Conservation (phyloP, 2,329 filamentous ascomycete species). For the Claviceps humidiphila region DNA sequence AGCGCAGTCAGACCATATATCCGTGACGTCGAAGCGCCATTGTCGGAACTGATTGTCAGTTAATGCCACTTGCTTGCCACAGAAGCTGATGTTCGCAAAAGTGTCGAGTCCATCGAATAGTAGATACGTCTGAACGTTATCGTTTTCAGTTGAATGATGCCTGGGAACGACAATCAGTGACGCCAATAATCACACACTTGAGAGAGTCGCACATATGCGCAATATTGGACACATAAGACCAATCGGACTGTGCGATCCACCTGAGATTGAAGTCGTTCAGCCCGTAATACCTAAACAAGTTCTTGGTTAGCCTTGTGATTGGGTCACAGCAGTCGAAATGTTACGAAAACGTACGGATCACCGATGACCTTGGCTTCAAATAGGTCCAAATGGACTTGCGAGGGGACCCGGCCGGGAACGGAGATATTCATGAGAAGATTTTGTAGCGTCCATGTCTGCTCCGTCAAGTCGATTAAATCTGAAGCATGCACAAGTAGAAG, state of each 20-base stretch:
- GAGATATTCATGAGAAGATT: constrained; percentile 11
- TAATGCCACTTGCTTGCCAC: constrained; percentile 36
- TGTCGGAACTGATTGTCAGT: constrained; percentile 52
- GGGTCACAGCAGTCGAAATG: background rate
- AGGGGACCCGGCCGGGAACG: constrained; percentile 41
- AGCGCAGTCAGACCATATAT: constrained; percentile 19
- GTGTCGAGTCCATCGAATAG: constrained; percentile 51
- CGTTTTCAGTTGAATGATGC: constrained; percentile 12
- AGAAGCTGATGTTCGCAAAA: constrained; percentile 42
- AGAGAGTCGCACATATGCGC: constrained; percentile 20
- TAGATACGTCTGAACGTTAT: constrained; percentile 32
- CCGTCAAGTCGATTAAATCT: constrained; percentile 1
- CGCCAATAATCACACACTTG: background rate
- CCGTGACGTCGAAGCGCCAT: constrained; percentile 44
- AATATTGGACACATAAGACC: constrained; percentile 45
- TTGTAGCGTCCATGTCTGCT: constrained; percentile 5
- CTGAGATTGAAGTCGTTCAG: constrained; percentile 46
- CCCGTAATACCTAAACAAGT: constrained; percentile 28
- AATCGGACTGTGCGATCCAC: constrained; percentile 40
- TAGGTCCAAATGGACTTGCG: constrained; percentile 46
- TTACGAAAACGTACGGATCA: constrained; percentile 19
- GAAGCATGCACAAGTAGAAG: background rate
- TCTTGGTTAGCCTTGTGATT: constrained; percentile 2
- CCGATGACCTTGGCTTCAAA: constrained; percentile 37
- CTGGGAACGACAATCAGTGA: background rate